A percentile compares a stretch with the other conserved stretches of the same genome.
Evolutionary conservation across 2,329 filamentous ascomycete genomes (phyloP).

Genomic region (Biscogniauxia mediterranea): DNA sequence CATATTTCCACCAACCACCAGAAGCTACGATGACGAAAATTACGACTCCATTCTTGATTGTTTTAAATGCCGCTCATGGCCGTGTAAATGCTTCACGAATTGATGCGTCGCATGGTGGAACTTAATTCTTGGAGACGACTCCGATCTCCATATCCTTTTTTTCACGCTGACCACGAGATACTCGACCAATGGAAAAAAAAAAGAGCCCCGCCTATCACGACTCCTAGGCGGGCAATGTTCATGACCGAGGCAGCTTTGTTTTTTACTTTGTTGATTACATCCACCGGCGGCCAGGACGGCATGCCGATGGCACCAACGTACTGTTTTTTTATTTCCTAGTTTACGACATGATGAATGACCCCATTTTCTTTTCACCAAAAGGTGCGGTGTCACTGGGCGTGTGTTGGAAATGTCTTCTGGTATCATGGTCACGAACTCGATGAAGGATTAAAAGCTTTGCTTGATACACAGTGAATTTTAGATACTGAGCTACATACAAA

Average conservation of each 20-base stretch:
- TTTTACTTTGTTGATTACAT: slow-evolving; percentile 31
- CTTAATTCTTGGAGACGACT: slow-evolving; percentile 31
- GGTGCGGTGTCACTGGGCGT: slow-evolving; percentile 37
- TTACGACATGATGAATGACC: slow-evolving; percentile 36
- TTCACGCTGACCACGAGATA: slow-evolving; percentile 33
- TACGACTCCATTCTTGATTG: slow-evolving; percentile 38
- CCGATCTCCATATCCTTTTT: slow-evolving; percentile 20
- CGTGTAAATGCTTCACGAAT: slow-evolving; percentile 36
- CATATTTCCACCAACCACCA: slow-evolving; percentile 29
- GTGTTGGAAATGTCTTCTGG: slow-evolving; percentile 40
- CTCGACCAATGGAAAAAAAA: slow-evolving; percentile 26
- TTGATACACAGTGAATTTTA: slow-evolving; percentile 36
- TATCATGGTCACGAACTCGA: slow-evolving; percentile 39
- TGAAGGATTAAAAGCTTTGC: slow-evolving; percentile 41
- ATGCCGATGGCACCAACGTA: slow-evolving; percentile 26
- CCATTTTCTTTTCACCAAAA: slow-evolving; percentile 37
- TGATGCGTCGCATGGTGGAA: slow-evolving; percentile 34
- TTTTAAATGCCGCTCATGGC: slow-evolving; percentile 34
- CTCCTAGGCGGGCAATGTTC: slow-evolving; percentile 34
- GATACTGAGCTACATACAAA: slow-evolving; percentile 26
- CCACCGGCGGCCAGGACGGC: slow-evolving; percentile 22
- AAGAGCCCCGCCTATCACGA: slow-evolving; percentile 32
- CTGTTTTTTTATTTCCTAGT: slow-evolving; percentile 29
- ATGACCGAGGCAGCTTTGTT: slow-evolving; percentile 31
- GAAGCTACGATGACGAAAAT: slow-evolving; percentile 40